Evolutionary conservation across 164 flowering plant genomes (phyloP).

Genomic region (Buxus sempervirens): DNA sequence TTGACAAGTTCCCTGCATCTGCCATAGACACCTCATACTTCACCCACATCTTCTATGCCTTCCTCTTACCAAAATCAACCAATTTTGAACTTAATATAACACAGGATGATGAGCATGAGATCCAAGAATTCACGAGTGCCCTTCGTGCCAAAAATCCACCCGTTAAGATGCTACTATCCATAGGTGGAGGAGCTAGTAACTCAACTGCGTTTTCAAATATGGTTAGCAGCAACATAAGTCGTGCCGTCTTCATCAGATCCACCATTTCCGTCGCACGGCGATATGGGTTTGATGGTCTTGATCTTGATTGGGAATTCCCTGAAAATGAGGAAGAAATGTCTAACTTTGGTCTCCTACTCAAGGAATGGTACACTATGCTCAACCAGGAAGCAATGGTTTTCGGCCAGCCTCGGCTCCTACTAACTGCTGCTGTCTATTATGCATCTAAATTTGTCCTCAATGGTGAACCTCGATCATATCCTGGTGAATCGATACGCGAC

Average conservation of each 20-base stretch:
- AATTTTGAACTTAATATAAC: too few relatives aligned
- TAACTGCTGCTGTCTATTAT: conserved; percentile 18
- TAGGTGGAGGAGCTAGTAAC: conserved; percentile 18
- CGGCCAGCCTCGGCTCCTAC: too few relatives aligned
- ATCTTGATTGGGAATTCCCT: conserved; percentile 27
- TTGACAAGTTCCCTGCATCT: too few relatives aligned
- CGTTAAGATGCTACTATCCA: conserved; percentile 19
- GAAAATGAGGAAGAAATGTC: neutral
- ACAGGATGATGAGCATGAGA: too few relatives aligned
- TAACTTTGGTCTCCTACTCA: too few relatives aligned
- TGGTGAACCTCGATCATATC: conserved; percentile 7
- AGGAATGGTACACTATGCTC: too few relatives aligned
- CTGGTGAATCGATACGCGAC: conserved; percentile 3
- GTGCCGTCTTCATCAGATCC: conserved; percentile 6
- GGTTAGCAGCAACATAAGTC: neutral
- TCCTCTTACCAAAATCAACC: too few relatives aligned
- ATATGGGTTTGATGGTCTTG: conserved; percentile 21
- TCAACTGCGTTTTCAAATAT: conserved; percentile 13
- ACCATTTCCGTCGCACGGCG: conserved; percentile 13
- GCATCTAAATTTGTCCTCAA: conserved; percentile 1
- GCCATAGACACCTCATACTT: too few relatives aligned
- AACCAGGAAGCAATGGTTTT: too few relatives aligned
- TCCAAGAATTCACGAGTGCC: conserved; percentile 27
- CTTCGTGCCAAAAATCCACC: conserved; percentile 14
- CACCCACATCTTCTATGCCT: too few relatives aligned